These are phyloP conservation scores for Heliosperma pusillum DNA, from an alignment of 148 eudicot genomes.

Conservation along the genomic window DNA sequence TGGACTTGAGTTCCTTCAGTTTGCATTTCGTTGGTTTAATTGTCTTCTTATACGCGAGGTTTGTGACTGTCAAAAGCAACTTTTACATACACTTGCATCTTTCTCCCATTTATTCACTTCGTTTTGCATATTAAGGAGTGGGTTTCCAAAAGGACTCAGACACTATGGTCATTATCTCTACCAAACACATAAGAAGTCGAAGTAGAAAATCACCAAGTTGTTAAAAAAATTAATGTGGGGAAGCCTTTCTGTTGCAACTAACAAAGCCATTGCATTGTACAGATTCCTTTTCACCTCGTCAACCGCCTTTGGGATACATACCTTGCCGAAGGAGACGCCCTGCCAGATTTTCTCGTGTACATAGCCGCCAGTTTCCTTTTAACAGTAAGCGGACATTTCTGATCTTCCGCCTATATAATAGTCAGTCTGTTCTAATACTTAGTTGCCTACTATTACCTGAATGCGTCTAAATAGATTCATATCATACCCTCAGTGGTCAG, in stretches of 20 bases:
- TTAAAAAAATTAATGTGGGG: too few species aligned
- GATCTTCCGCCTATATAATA: background rate
- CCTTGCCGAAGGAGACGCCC: constrained; percentile 99
- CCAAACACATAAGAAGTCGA: too few species aligned
- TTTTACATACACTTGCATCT: background rate
- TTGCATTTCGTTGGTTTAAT: constrained; percentile 99
- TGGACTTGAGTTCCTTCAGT: constrained; percentile 95
- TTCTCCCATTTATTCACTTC: background rate
- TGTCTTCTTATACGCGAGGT: constrained; percentile 99
- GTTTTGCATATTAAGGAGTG: too few species aligned
- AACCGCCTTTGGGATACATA: constrained; percentile 99
- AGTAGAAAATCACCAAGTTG: too few species aligned
- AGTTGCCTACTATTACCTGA: background rate
- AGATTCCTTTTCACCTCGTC: constrained; percentile 94
- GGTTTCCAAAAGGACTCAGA: background rate
- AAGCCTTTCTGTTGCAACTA: constrained; percentile 14
- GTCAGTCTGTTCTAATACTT: background rate
- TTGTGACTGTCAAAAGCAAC: constrained; percentile 20
- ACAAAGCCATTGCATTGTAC: constrained; percentile 5
- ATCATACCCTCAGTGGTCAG: constrained; percentile 74
- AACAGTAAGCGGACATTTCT: constrained; percentile 49
- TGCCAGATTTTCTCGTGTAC: constrained; percentile 96
- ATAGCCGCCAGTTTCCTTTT: constrained; percentile 93
- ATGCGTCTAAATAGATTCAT: background rate
- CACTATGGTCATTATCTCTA: too few species aligned